These are phyloP conservation scores for Fusarium piperis DNA, from an alignment of 2,329 filamentous ascomycete genomes.

Conservation along the genomic window DNA sequence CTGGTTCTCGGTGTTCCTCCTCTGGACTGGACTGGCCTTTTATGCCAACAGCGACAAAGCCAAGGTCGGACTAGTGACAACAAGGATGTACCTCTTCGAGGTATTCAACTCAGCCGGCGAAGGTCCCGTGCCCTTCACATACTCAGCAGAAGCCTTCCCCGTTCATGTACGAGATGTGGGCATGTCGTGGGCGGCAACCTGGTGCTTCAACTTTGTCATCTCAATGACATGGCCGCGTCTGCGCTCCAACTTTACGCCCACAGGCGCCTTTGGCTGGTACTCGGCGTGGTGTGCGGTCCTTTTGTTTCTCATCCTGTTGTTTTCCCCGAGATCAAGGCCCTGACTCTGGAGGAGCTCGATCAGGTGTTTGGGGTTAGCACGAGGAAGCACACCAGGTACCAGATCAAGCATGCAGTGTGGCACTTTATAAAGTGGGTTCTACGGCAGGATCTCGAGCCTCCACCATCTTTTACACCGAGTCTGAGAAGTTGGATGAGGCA, in stretches of 20 bases:
- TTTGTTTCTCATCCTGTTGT: background rate
- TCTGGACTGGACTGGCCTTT: background rate
- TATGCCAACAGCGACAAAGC: background rate
- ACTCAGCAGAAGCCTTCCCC: background rate
- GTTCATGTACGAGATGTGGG: background rate
- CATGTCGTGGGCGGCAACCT: background rate
- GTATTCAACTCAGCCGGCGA: background rate
- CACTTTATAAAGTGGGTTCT: conserved; percentile 41
- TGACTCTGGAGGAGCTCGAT: conserved; percentile 46
- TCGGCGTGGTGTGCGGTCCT: background rate
- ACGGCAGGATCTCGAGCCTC: conserved; percentile 38
- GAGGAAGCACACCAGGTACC: conserved; percentile 42
- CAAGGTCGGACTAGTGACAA: background rate
- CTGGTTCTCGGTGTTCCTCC: background rate
- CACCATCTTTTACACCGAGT: conserved; percentile 38
- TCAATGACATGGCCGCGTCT: background rate
- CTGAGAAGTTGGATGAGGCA: conserved; percentile 6
- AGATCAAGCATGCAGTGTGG: conserved; percentile 42
- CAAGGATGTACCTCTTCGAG: background rate
- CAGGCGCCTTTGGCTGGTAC: background rate
- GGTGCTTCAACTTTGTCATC: conserved; percentile 9
- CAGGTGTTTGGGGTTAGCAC: conserved; percentile 44
- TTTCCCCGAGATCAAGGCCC: background rate
- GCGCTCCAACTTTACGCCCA: background rate
- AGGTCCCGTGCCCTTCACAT: background rate